Conservation (phyloP, 2,329 filamentous ascomycete species). For the Cladosporium sp. region DNA sequence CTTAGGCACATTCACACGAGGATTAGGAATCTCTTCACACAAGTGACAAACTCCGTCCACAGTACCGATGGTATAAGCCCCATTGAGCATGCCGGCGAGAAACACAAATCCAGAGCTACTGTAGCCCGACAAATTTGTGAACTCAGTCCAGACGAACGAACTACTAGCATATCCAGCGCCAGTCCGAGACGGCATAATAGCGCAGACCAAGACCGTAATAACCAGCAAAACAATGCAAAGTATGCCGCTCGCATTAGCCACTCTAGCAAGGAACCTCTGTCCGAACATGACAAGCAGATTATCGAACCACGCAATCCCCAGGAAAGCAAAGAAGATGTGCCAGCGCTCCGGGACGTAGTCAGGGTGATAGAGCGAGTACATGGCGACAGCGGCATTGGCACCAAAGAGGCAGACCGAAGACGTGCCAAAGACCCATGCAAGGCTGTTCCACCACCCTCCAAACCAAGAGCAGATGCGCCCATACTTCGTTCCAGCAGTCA, state of each 20-base stretch:
- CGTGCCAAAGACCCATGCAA: conserved; percentile 52
- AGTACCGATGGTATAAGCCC: conserved; percentile 65
- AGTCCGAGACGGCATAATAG: conserved; percentile 53
- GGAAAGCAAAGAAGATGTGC: conserved; percentile 53
- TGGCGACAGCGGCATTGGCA: conserved; percentile 48
- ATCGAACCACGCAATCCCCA: conserved; percentile 50
- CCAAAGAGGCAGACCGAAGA: conserved; percentile 46
- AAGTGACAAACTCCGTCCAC: conserved; percentile 64
- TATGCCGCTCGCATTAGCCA: conserved; percentile 56
- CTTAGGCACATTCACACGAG: conserved; percentile 55
- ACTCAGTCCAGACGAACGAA: conserved; percentile 46
- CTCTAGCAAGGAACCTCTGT: conserved; percentile 54
- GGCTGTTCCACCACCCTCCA: conserved; percentile 53
- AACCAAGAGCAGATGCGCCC: conserved; percentile 52
- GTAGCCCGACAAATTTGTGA: conserved; percentile 45
- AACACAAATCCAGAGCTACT: conserved; percentile 59
- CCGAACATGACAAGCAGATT: conserved; percentile 53
- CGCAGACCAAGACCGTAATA: conserved; percentile 57
- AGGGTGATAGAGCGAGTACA: conserved; percentile 52
- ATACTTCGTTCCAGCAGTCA: conserved; percentile 49
- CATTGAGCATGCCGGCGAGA: conserved; percentile 64
- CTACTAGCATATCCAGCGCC: conserved; percentile 43
- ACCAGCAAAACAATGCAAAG: conserved; percentile 53
- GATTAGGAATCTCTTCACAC: conserved; percentile 62
- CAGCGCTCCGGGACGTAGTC: conserved; percentile 49